These are phyloP conservation scores for Marasmius fiardii DNA, from an alignment of 1,284 basidiomycete genomes.

Conservation along the genomic window DNA sequence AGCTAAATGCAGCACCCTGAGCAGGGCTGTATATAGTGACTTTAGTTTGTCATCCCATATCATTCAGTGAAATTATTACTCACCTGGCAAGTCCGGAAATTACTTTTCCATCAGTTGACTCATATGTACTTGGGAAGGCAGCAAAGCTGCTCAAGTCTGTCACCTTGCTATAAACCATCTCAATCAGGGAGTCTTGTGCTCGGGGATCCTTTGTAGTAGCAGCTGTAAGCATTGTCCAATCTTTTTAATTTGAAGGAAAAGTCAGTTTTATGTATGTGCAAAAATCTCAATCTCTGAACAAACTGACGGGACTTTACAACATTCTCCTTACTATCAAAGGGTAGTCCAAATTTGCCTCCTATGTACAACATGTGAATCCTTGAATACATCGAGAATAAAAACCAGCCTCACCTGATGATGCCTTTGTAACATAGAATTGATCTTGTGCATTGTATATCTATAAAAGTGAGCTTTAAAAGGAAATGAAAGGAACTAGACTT, in stretches of 20 bases:
- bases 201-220: slow-evolving; percentile 24
- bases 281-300: background rate
- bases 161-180: slow-evolving; percentile 24
- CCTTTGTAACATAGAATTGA: slow-evolving; percentile 19
- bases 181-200: slow-evolving; percentile 29
- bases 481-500: background rate
- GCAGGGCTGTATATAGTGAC: slow-evolving; percentile 23
- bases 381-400: background rate
- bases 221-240: slow-evolving; percentile 38
- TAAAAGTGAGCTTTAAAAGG: background rate
- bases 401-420: slow-evolving; percentile 11
- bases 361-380: background rate
- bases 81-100: slow-evolving; percentile 20
- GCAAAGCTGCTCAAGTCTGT: slow-evolving; percentile 19
- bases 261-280: background rate
- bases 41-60: background rate
- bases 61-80: background rate
- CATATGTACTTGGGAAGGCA: slow-evolving; percentile 27
- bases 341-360: slow-evolving; percentile 21
- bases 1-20: slow-evolving; percentile 30
- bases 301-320: slow-evolving; percentile 26
- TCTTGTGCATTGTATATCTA: slow-evolving; percentile 20
- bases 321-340: slow-evolving; percentile 22
- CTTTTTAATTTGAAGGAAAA: slow-evolving; percentile 23
- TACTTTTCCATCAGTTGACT: slow-evolving; percentile 19